phyloP scores from a whole-genome alignment of 2,329 filamentous ascomycete genomes.

The Massarina eburnea region DNA sequence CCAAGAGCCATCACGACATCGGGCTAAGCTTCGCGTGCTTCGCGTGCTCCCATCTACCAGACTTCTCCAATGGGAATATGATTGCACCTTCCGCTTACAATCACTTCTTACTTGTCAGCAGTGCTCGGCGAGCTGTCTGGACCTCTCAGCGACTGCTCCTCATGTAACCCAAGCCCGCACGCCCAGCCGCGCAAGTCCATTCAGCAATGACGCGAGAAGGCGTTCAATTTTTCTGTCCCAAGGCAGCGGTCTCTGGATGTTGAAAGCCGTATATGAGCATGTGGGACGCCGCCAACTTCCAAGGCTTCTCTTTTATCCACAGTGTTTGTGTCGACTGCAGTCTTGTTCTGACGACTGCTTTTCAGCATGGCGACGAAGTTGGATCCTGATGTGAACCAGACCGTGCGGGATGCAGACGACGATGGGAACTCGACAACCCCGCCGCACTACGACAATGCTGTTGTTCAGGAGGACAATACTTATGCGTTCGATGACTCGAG shows the following conservation, averaged over 20 bases:
- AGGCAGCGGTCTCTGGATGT: conserved; percentile 6
- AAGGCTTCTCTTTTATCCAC: too few species aligned
- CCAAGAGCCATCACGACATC: conserved; percentile 17
- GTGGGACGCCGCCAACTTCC: conserved; percentile 1
- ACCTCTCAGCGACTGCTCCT: conserved; percentile 7
- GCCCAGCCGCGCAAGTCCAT: conserved; percentile 16
- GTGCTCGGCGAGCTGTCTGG: conserved; percentile 1
- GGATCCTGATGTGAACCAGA: conserved; percentile 22
- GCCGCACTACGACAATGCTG: conserved; percentile 22
- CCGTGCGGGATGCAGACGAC: conserved; percentile 14
- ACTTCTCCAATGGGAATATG: neutral
- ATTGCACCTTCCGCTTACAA: conserved; percentile 31
- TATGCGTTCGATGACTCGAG: conserved; percentile 36
- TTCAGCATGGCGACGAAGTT: conserved; percentile 22
- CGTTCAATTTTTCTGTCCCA: conserved; percentile 6
- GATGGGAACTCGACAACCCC: conserved; percentile 17
- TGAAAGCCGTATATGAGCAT: conserved; percentile 18
- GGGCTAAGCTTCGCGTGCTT: conserved; percentile 7
- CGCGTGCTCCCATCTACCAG: neutral
- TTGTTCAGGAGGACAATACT: conserved; percentile 34
- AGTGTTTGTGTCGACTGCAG: too few species aligned
- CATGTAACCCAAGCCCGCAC: conserved; percentile 30
- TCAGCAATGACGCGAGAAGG: conserved; percentile 29
- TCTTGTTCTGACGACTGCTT: neutral
- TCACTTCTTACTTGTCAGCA: conserved; percentile 13